Percentiles rank a stretch among this genome's conserved stretches.
phyloP scores from a whole-genome alignment of 2,329 filamentous ascomycete genomes.

The Aspergillus sp. region DNA sequence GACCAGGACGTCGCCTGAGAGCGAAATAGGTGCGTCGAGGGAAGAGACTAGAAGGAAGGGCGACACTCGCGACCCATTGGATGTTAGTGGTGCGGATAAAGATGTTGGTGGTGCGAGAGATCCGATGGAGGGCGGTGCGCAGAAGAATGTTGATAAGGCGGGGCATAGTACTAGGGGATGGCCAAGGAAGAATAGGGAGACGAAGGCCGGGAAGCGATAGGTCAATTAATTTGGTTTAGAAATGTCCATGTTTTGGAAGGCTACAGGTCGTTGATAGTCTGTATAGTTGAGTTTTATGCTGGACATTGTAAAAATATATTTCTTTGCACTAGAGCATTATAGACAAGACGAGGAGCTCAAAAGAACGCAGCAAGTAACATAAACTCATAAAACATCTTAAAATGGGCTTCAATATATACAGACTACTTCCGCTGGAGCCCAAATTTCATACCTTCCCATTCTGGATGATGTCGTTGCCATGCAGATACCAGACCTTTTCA shows the following conservation, averaged over 20 bases:
- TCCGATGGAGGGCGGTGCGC: conserved; percentile 44
- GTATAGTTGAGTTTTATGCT: neutral
- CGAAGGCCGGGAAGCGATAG: conserved; percentile 9
- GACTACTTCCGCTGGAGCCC: neutral
- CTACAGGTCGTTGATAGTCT: neutral
- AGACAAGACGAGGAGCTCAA: neutral
- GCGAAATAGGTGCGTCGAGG: conserved; percentile 40
- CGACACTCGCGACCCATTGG: conserved; percentile 51
- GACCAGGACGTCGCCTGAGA: conserved; percentile 65
- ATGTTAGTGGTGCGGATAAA: conserved; percentile 61
- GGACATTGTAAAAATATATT: neutral
- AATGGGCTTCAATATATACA: neutral
- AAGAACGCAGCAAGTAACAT: neutral
- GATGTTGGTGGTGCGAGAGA: conserved; percentile 55
- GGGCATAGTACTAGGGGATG: conserved; percentile 40
- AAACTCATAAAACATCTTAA: neutral
- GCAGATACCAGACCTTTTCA: conserved; percentile 42
- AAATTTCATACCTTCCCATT: conserved; percentile 16
- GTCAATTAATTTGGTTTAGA: neutral
- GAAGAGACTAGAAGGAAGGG: conserved; percentile 42
- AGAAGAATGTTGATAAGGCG: conserved; percentile 36
- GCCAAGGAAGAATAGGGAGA: conserved; percentile 35
- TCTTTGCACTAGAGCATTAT: neutral
- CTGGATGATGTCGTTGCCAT: conserved; percentile 39
- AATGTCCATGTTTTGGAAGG: neutral